A percentile compares a stretch with the other conserved stretches of the same genome.
These are phyloP conservation scores for Drechslera avenae DNA, from an alignment of 2,329 filamentous ascomycete genomes.

Conservation along the genomic window DNA sequence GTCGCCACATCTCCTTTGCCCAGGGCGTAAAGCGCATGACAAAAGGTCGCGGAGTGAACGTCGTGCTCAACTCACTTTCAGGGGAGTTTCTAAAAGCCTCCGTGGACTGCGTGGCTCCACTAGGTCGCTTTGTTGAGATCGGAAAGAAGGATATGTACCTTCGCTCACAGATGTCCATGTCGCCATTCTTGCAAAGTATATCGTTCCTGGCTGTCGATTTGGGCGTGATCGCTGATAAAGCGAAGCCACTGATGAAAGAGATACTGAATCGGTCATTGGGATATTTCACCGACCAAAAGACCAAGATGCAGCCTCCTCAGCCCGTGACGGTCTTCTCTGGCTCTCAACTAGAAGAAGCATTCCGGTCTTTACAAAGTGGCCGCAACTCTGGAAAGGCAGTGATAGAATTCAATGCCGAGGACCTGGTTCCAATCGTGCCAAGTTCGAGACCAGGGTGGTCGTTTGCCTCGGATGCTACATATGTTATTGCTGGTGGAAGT, in stretches of 20 bases:
- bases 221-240: background rate
- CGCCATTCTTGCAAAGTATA: constrained; percentile 3
- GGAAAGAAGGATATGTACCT: constrained; percentile 23
- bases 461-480: background rate
- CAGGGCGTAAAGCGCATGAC: background rate
- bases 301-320: background rate
- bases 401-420: background rate
- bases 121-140: constrained; percentile 24
- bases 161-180: constrained; percentile 7
- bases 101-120: constrained; percentile 1
- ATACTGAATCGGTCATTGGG: background rate
- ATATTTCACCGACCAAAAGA: constrained; percentile 1
- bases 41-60: background rate
- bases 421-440: background rate
- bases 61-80: constrained; percentile 1
- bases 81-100: constrained; percentile 3
- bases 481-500: background rate
- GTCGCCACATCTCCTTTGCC: constrained; percentile 29
- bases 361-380: background rate
- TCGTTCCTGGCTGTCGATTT: constrained; percentile 6
- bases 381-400: background rate
- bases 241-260: background rate
- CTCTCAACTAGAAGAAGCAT: background rate
- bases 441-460: background rate
- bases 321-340: background rate